Percentiles rank a stretch among this genome's conserved stretches.
phyloP scores from a whole-genome alignment of 352 stramenopile species.

The Phytopythium mirpurense region DNA sequence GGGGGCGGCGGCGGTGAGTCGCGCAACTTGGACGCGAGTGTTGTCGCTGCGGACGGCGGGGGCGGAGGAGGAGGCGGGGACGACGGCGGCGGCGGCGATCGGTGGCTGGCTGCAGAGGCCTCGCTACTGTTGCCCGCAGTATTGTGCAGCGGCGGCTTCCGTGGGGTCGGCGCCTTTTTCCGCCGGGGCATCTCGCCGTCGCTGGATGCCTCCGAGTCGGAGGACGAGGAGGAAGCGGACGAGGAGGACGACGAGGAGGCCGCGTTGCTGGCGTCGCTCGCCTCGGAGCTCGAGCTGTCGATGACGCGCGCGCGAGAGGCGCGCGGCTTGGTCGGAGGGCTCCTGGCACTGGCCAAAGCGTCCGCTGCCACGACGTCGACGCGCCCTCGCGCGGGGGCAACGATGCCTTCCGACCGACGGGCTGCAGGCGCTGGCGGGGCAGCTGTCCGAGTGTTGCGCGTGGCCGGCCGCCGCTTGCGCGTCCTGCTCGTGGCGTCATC shows the following conservation, averaged over 20 bases:
- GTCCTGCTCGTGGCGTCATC: background rate
- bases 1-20: slow-evolving; percentile 11
- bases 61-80: slow-evolving; percentile 16
- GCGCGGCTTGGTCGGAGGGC: slow-evolving; percentile 15
- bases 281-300: slow-evolving; percentile 64
- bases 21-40: background rate
- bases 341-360: background rate
- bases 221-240: slow-evolving; percentile 34
- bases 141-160: slow-evolving; percentile 3
- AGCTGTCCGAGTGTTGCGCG: background rate
- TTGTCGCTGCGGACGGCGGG: slow-evolving; percentile 14
- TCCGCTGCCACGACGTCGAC: slow-evolving; percentile 1
- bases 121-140: slow-evolving; percentile 5
- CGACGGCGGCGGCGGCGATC: slow-evolving; percentile 13
- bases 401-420: background rate
- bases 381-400: slow-evolving; percentile 11
- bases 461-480: background rate
- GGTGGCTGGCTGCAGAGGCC: background rate
- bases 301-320: slow-evolving; percentile 36
- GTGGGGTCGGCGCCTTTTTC: slow-evolving; percentile 5
- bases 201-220: slow-evolving; percentile 29
- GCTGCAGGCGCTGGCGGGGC: background rate
- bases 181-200: slow-evolving; percentile 10
- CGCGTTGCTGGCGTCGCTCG: slow-evolving; percentile 21
- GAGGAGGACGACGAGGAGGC: slow-evolving; percentile 6